Evolutionary conservation across 2,329 filamentous ascomycete species (phyloP), one percentile per base, ranked within the genome.

Genomic region (Neopestalotiopsis sp.): DNA sequence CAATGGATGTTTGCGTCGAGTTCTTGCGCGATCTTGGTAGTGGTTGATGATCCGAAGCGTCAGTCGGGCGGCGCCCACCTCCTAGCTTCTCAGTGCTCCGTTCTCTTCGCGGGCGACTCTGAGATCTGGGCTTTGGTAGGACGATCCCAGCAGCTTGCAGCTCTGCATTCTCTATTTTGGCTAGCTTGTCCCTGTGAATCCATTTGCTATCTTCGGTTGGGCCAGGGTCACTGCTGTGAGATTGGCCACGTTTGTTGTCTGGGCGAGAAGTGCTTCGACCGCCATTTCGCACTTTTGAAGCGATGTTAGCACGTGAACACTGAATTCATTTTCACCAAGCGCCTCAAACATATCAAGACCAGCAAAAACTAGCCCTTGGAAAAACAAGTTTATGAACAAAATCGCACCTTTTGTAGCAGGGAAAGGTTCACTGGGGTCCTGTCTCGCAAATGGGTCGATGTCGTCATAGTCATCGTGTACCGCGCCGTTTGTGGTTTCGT

Each of bases 131-230:
- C 74, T 84, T 81, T 71, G 90, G 84, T 70, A 91, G 76, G 65
- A 88, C 84, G 74, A 95, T 90, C 38, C 93, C 93, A 6, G 92
- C 92, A 69, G 92, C 92, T 78, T 94, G 91, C 71, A 96, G 85
- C 80, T 96, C 93, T 75, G 91, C 87, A 73, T 85, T 95, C 81
- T 96, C 93, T 73, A 95, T 96, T 76, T 89, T 89, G 67, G 92
- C 93, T 70, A 96, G 82, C 81, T 95, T 95, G 81, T 96, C 93
- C 68, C 93, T 85, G 76, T 96, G 93, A 74, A 96, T 95, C 93
- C 93, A 96, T 79, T 93, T 91, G 40, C 90, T 92, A 70, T 89
- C 85, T 70, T 92, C 90, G 42, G 84, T 81, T 42, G 84, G 82
- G 9, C 67, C 77, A 65, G 57, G 17, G 32, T 62, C 30, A 14